Evolutionary conservation across 108 stramenopile species (phyloP).

Genomic region (Skeletonema menzelii): DNA sequence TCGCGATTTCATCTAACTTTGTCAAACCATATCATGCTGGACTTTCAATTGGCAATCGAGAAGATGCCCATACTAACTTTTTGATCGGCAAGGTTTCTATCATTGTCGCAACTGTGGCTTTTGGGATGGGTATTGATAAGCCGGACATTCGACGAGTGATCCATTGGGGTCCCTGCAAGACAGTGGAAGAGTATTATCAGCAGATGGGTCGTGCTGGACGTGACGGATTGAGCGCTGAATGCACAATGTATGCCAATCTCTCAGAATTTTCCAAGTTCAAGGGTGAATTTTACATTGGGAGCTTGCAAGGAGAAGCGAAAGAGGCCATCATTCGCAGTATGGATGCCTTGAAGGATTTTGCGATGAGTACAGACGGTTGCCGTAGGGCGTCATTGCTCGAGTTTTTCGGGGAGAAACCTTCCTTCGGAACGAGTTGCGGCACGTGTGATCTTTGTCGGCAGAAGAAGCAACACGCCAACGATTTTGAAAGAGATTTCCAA

Average conservation of each 20-base stretch:
- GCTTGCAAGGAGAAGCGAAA: conserved; percentile 47
- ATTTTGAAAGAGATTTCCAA: conserved; percentile 68
- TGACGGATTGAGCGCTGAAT: conserved; percentile 81
- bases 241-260: conserved; percentile 64
- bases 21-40: conserved; percentile 86
- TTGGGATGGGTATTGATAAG: conserved; percentile 98
- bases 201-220: conserved; percentile 97
- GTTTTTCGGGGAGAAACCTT: conserved; percentile 74
- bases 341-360: conserved; percentile 59
- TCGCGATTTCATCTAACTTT: conserved; percentile 12
- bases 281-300: conserved; percentile 74
- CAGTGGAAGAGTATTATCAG: conserved; percentile 95
- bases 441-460: conserved; percentile 75
- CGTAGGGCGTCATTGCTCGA: conserved; percentile 63
- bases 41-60: conserved; percentile 53
- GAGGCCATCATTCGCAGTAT: conserved; percentile 43
- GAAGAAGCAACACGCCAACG: conserved; percentile 43
- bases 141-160: conserved; percentile 85
- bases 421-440: conserved; percentile 75
- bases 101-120: conserved; percentile 95
- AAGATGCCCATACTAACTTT: conserved; percentile 72
- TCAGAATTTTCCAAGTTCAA: conserved; percentile 72
- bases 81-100: conserved; percentile 74
- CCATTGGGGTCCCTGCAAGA: conserved; percentile 88
- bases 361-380: conserved; percentile 57